Conservation (phyloP, 768 basidiomycete species). For the Asterophora parasitica region DNA sequence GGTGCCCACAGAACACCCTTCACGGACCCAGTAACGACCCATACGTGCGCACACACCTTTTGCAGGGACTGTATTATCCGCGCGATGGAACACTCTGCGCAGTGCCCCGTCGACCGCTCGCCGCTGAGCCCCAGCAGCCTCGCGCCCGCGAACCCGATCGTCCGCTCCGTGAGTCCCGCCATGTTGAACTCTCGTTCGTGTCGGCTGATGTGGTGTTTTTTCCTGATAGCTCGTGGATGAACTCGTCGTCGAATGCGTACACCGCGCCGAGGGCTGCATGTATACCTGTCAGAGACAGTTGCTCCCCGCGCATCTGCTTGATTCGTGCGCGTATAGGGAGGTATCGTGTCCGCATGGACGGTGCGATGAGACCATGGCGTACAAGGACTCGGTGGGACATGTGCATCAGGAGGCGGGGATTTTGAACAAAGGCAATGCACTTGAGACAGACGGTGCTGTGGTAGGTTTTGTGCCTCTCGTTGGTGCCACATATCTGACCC, state of each 20-base stretch:
- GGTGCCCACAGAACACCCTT: constrained; percentile 54
- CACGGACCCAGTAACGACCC: constrained; percentile 67
- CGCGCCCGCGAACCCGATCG: constrained; percentile 63
- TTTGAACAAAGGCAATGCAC: background rate
- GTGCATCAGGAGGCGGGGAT: constrained; percentile 8
- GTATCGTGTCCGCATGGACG: constrained; percentile 44
- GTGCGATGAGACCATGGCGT: constrained; percentile 31
- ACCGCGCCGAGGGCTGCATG: constrained; percentile 53
- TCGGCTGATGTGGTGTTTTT: background rate
- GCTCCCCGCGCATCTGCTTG: constrained; percentile 56
- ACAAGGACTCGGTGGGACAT: constrained; percentile 8
- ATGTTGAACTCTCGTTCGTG: background rate
- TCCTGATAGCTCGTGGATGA: constrained; percentile 74
- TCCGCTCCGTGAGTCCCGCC: constrained; percentile 57
- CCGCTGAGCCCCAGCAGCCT: constrained; percentile 57
- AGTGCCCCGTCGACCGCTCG: constrained; percentile 84
- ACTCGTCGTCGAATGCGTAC: constrained; percentile 67
- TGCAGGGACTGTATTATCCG: constrained; percentile 76
- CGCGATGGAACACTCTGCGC: constrained; percentile 60
- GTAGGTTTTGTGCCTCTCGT: too few species aligned
- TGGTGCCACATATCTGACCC: too few species aligned
- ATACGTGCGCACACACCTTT: constrained; percentile 80
- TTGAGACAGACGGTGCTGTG: too few species aligned
- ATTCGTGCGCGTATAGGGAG: constrained; percentile 54
- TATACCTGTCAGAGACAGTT: constrained; percentile 65